A percentile compares a stretch with the other conserved stretches of the same genome.
phyloP scores from a whole-genome alignment of 208 protist species.

The Leishmania turanica region DNA sequence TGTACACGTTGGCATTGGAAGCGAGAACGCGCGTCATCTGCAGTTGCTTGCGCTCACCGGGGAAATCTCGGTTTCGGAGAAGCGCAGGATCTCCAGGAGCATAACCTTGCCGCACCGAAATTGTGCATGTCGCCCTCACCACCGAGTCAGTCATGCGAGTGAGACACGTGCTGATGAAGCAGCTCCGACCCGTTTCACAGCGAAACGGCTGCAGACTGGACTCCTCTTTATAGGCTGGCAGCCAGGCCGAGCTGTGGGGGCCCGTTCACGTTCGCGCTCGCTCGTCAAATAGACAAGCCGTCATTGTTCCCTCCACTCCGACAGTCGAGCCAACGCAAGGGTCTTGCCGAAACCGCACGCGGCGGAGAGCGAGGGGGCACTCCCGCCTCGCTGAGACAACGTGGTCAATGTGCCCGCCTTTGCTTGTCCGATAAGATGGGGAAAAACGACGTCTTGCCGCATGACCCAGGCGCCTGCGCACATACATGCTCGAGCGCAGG shows the following conservation, averaged over 20 bases:
- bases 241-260: constrained; percentile 61
- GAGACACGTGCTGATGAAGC: constrained; percentile 82
- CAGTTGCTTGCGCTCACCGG: constrained; percentile 75
- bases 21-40: constrained; percentile 91
- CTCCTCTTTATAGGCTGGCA: constrained; percentile 72
- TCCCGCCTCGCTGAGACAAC: constrained; percentile 53
- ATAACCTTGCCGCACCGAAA: constrained; percentile 92
- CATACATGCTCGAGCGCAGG: neutral
- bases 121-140: constrained; percentile 59
- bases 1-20: constrained; percentile 96
- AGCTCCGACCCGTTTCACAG: constrained; percentile 88
- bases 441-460: constrained; percentile 80
- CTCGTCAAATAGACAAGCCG: constrained; percentile 58
- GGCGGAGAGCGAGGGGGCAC: constrained; percentile 28
- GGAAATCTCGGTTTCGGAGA: constrained; percentile 97
- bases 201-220: constrained; percentile 95
- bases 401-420: constrained; percentile 68
- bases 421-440: constrained; percentile 52
- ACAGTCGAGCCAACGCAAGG: constrained; percentile 52
- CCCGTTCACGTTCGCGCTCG: constrained; percentile 59
- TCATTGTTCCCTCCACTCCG: constrained; percentile 72
- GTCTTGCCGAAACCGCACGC: constrained; percentile 61
- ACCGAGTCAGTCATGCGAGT: constrained; percentile 83
- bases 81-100: constrained; percentile 99
- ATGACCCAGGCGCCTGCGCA: neutral